phyloP scores from a whole-genome alignment of 139 green algal genomes.

The Coccomyxa sp. region DNA sequence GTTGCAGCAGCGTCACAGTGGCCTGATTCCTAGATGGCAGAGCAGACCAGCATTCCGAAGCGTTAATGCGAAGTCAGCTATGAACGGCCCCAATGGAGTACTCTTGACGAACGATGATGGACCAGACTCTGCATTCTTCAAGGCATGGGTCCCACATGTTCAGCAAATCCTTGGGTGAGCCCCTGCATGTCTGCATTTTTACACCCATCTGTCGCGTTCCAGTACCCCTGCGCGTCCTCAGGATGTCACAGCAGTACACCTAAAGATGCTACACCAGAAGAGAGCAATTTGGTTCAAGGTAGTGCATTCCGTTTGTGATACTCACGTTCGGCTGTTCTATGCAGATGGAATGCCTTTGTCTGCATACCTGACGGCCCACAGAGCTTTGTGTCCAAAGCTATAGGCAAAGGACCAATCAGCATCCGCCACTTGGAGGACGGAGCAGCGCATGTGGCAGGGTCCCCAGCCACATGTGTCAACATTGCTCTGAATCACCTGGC shows the following conservation, averaged over 20 bases:
- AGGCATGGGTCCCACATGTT: conserved; percentile 17
- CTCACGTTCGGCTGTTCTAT: neutral
- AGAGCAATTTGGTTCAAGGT: neutral
- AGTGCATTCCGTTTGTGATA: neutral
- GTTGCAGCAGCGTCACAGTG: too few species aligned
- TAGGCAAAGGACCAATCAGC: conserved; percentile 22
- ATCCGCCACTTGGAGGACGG: neutral
- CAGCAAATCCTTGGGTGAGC: conserved; percentile 8
- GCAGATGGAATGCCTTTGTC: conserved; percentile 21
- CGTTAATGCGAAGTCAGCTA: too few species aligned
- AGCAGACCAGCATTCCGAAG: too few species aligned
- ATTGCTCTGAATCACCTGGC: conserved; percentile 29
- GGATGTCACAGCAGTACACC: neutral
- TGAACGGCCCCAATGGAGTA: too few species aligned
- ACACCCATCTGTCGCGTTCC: neutral
- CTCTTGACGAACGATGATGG: conserved; percentile 45
- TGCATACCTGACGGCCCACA: conserved; percentile 19
- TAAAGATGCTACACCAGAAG: neutral
- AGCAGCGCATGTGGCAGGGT: conserved; percentile 9
- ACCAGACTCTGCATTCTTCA: conserved; percentile 33
- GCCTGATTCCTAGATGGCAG: too few species aligned
- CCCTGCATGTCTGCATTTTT: neutral
- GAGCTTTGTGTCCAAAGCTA: conserved; percentile 32
- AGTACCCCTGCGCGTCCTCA: neutral
- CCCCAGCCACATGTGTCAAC: conserved; percentile 33